Conservation (phyloP, 306 rosid species). For the Dryas octopetala region DNA sequence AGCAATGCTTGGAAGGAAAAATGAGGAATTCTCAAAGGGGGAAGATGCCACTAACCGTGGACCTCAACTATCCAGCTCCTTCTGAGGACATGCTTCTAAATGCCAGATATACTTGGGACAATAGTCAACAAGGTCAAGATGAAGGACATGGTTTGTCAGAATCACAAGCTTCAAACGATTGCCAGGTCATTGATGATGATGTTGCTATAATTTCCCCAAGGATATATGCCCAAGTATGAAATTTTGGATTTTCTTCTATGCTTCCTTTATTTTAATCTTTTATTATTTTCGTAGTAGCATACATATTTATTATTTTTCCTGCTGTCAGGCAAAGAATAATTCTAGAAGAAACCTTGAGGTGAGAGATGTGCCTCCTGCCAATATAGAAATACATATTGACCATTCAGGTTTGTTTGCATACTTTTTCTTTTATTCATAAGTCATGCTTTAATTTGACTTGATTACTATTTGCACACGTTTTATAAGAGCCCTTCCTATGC, state of each 20-base stretch:
- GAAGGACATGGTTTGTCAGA: neutral
- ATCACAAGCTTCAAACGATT: conserved; percentile 24
- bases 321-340: conserved; percentile 35
- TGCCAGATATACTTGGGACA: conserved; percentile 13
- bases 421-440: neutral
- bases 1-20: conserved; percentile 12
- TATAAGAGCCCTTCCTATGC: neutral
- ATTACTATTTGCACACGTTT: neutral
- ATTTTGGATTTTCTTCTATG: neutral
- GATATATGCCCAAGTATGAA: conserved; percentile 36
- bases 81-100: conserved; percentile 10
- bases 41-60: conserved; percentile 29
- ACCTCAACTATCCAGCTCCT: conserved; percentile 37
- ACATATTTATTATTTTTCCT: neutral
- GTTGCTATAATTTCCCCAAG: conserved; percentile 34
- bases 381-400: conserved; percentile 10
- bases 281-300: neutral
- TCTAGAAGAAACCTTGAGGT: conserved; percentile 32
- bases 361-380: conserved; percentile 2
- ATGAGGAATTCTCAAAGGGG: conserved; percentile 21
- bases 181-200: conserved; percentile 36
- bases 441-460: neutral
- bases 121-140: conserved; percentile 15
- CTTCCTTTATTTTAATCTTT: neutral
- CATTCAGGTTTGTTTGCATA: conserved; percentile 22